phyloP scores from a whole-genome alignment of 2,329 filamentous ascomycete species.

The Fusarium sacchari region DNA sequence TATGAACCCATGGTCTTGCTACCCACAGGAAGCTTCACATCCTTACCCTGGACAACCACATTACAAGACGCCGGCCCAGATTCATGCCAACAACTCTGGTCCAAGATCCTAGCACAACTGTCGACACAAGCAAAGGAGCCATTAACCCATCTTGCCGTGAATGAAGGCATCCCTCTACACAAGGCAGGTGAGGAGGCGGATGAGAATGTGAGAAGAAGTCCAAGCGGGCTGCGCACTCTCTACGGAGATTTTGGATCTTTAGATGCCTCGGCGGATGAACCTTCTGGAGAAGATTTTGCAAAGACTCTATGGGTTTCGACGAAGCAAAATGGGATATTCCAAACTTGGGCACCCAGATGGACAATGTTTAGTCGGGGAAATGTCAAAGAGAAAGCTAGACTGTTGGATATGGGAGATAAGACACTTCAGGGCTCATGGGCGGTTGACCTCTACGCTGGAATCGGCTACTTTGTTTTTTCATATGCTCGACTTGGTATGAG shows the following conservation, averaged over 20 bases:
- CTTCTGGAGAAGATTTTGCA: slow-evolving; percentile 65
- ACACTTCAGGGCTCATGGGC: slow-evolving; percentile 56
- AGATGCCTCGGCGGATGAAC: slow-evolving; percentile 34
- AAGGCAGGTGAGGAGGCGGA: slow-evolving; percentile 38
- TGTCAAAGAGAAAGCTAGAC: slow-evolving; percentile 84
- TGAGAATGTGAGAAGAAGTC: slow-evolving; percentile 79
- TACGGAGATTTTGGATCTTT: slow-evolving; percentile 77
- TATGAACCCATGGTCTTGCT: slow-evolving; percentile 71
- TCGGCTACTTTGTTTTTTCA: slow-evolving; percentile 92
- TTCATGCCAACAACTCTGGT: slow-evolving; percentile 56
- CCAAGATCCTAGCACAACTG: slow-evolving; percentile 58
- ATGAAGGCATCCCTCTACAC: slow-evolving; percentile 68
- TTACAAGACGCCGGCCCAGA: slow-evolving; percentile 44
- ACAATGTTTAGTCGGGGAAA: slow-evolving; percentile 97
- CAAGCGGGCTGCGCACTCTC: slow-evolving; percentile 74
- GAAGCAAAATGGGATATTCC: slow-evolving; percentile 80
- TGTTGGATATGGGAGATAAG: slow-evolving; percentile 63
- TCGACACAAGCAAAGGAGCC: slow-evolving; percentile 52
- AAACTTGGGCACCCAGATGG: slow-evolving; percentile 88
- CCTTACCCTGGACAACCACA: slow-evolving; percentile 52
- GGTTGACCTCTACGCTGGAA: slow-evolving; percentile 89
- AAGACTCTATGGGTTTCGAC: slow-evolving; percentile 81
- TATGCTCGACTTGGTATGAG: slow-evolving; percentile 78
- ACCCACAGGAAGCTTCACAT: slow-evolving; percentile 66
- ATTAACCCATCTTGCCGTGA: slow-evolving; percentile 68